phyloP scores from a whole-genome alignment of 768 basidiomycete species.

The Panaeolus cyanescens region DNA sequence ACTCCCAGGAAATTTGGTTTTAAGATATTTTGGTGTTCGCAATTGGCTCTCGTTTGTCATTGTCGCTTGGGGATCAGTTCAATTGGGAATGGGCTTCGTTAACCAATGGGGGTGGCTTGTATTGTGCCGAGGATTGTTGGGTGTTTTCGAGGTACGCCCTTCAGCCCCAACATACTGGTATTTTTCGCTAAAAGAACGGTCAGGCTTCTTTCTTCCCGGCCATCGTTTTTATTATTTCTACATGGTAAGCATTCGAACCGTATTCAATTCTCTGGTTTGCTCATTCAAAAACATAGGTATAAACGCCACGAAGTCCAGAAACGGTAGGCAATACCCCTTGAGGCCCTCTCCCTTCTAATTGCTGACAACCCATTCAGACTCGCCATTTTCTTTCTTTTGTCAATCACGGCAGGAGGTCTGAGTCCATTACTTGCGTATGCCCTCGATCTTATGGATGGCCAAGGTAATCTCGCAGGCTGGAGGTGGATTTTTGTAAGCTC shows the following conservation, averaged over 20 bases:
- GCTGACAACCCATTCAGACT: constrained; percentile 25
- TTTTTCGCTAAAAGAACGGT: background rate
- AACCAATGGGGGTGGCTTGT: constrained; percentile 40
- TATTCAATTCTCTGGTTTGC: background rate
- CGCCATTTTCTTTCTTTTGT: constrained; percentile 41
- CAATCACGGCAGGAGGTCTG: constrained; percentile 40
- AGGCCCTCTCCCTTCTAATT: constrained; percentile 6
- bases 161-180: background rate
- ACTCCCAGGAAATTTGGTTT: constrained; percentile 45
- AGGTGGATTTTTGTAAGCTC: constrained; percentile 49
- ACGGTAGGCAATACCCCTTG: constrained; percentile 25
- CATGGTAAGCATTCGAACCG: constrained; percentile 33
- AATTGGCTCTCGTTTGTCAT: constrained; percentile 45
- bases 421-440: constrained; percentile 46
- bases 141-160: constrained; percentile 40
- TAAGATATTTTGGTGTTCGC: constrained; percentile 44
- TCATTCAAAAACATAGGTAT: constrained; percentile 33
- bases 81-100: constrained; percentile 48
- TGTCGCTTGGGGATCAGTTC: constrained; percentile 44
- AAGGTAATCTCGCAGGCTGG: constrained; percentile 44
- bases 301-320: constrained; percentile 48
- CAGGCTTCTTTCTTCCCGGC: constrained; percentile 49
- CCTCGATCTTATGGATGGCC: constrained; percentile 41
- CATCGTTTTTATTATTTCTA: constrained; percentile 46
- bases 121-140: constrained; percentile 43